Percentiles rank a stretch among this genome's conserved stretches.
These are phyloP conservation scores for Stellera chamaejasme DNA, from an alignment of 345 rosid species.

Conservation along the genomic window DNA sequence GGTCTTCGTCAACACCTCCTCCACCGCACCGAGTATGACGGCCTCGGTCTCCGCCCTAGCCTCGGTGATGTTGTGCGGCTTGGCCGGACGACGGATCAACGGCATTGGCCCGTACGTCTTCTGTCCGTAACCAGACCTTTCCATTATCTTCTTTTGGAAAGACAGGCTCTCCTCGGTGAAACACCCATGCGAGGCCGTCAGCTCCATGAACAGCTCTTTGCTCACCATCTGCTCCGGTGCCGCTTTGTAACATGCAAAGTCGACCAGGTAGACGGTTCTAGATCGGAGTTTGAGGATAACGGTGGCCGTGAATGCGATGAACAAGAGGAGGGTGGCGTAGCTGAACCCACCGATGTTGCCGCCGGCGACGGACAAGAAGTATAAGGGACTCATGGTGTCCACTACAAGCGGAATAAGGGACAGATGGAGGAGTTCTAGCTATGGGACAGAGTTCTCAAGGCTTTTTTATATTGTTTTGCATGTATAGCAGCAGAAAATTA, in stretches of 20 bases:
- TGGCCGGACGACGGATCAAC: conserved; percentile 24
- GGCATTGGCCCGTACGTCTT: conserved; percentile 24
- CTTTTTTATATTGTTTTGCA: no score
- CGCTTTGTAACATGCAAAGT: conserved; percentile 20
- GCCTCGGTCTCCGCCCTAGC: conserved; percentile 23
- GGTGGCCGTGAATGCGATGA: conserved; percentile 10
- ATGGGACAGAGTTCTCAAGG: no score
- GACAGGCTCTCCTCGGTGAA: conserved; percentile 19
- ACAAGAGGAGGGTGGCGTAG: not conserved
- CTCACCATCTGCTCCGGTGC: not conserved
- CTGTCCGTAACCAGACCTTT: conserved; percentile 30
- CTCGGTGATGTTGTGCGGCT: conserved; percentile 23
- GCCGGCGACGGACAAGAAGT: conserved; percentile 1
- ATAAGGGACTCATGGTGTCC: not conserved
- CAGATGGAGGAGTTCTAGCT: no score
- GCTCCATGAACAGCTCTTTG: conserved; percentile 9
- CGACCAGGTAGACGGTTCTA: conserved; percentile 10
- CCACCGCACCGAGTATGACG: conserved; percentile 21
- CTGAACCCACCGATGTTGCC: not conserved
- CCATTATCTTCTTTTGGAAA: conserved; percentile 27
- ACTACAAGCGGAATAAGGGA: no score
- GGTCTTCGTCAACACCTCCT: conserved; percentile 22
- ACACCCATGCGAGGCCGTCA: not conserved
- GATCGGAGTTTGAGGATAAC: conserved; percentile 23
- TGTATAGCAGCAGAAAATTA: no score